phyloP scores from a whole-genome alignment of 192 early-diverging fungal genomes.

The Martensiomyces pterosporus region DNA sequence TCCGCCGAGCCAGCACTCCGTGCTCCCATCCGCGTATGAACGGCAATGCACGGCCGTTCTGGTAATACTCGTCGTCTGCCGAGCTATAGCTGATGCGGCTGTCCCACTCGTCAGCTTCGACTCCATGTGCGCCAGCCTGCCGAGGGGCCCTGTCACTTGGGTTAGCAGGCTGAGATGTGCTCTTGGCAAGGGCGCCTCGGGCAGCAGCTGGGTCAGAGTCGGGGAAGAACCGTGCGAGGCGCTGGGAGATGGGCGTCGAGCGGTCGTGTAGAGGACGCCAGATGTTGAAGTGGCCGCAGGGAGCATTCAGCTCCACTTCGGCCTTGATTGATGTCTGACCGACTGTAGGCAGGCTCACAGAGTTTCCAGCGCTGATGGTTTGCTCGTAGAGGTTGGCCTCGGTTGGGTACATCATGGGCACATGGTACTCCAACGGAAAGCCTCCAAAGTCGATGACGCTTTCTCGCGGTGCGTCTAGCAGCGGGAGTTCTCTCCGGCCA shows the following conservation, averaged over 20 bases:
- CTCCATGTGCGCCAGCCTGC: too few species aligned
- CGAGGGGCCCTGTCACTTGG: too few species aligned
- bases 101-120: too few species aligned
- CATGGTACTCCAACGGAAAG: slow-evolving; percentile 26
- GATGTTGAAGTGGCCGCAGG: slow-evolving; percentile 46
- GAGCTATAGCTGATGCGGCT: slow-evolving; percentile 50
- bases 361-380: not conserved
- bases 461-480: slow-evolving; percentile 13
- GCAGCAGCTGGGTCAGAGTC: not conserved
- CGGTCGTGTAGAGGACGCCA: slow-evolving; percentile 39
- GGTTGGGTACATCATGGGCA: slow-evolving; percentile 39
- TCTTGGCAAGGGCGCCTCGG: not conserved
- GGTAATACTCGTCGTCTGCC: slow-evolving; percentile 50
- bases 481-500: slow-evolving; percentile 5
- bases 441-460: slow-evolving; percentile 28
- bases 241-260: slow-evolving; percentile 11
- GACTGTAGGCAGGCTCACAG: not conserved
- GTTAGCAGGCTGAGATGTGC: too few species aligned
- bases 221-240: slow-evolving; percentile 23
- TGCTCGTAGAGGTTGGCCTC: slow-evolving; percentile 48
- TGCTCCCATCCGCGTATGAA: slow-evolving; percentile 37
- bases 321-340: slow-evolving; percentile 3
- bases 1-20: slow-evolving; percentile 14
- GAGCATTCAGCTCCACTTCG: slow-evolving; percentile 24
- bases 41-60: slow-evolving; percentile 41